These are phyloP conservation scores for Citrus medica DNA, from an alignment of 345 rosid species.

Conservation along the genomic window DNA sequence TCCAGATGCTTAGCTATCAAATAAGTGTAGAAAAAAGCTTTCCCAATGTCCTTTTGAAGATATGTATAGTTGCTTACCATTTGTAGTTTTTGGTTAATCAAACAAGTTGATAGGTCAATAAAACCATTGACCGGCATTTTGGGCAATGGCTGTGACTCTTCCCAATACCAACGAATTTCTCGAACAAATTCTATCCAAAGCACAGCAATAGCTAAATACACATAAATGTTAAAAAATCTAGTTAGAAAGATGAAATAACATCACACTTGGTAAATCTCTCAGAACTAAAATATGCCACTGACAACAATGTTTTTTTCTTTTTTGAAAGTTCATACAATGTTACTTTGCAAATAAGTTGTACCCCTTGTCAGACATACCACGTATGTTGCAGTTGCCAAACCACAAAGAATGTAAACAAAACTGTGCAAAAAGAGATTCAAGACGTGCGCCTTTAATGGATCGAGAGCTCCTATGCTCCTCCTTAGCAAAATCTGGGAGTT, in stretches of 20 bases:
- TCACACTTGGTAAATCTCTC: background rate
- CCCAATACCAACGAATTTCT: slow-evolving; percentile 99
- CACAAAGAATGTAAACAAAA: slow-evolving; percentile 84
- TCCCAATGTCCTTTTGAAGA: background rate
- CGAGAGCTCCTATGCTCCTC: slow-evolving; percentile 70
- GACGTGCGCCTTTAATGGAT: slow-evolving; percentile 82
- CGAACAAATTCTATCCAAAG: slow-evolving; percentile 96
- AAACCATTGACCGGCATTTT: slow-evolving; percentile 57
- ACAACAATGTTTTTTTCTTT: too few species aligned
- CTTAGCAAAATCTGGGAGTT: slow-evolving; percentile 44
- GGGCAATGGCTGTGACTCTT: slow-evolving; percentile 86
- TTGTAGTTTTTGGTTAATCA: slow-evolving; percentile 90
- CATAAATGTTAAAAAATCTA: slow-evolving; percentile 7
- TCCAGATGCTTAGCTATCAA: background rate
- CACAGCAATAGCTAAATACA: slow-evolving; percentile 69
- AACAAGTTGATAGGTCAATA: slow-evolving; percentile 82
- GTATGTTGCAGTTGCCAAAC: slow-evolving; percentile 91
- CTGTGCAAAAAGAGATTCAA: slow-evolving; percentile 76
- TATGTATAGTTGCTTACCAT: slow-evolving; percentile 50
- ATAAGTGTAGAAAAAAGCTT: background rate
- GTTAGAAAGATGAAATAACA: slow-evolving; percentile 14
- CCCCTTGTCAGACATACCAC: slow-evolving; percentile 54
- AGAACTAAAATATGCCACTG: background rate
- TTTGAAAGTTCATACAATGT: background rate
- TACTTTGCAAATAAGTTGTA: background rate